Conservation (phyloP, 495 filamentous ascomycete species). For the Podospora bellae-mahoneyi region DNA sequence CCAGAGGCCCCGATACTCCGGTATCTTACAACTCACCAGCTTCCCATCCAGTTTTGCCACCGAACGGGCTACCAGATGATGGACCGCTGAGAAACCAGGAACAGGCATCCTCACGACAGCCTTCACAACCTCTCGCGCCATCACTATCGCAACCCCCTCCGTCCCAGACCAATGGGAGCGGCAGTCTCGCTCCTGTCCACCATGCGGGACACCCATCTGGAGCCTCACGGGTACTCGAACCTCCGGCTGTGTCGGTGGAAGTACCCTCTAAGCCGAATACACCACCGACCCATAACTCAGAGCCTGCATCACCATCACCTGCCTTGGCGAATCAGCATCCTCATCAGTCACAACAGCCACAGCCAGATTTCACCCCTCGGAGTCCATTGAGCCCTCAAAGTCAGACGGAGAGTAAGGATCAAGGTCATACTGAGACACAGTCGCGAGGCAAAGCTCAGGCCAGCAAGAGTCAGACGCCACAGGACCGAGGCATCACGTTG, state of each 20-base stretch:
- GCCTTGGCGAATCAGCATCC: neutral
- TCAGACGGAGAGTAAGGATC: neutral
- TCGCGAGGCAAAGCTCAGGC: neutral
- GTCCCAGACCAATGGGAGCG: neutral
- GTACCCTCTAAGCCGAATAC: neutral
- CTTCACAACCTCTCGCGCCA: neutral
- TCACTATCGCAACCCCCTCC: neutral
- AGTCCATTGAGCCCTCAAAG: neutral
- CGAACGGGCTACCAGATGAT: neutral
- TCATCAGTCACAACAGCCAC: constrained; percentile 5
- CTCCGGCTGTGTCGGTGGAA: neutral
- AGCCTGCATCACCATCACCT: neutral
- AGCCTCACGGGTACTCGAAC: neutral
- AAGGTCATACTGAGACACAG: neutral
- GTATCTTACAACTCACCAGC: constrained; percentile 17
- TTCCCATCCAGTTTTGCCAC: neutral
- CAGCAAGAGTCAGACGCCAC: neutral
- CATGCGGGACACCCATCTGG: neutral
- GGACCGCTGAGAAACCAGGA: neutral
- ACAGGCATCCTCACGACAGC: neutral
- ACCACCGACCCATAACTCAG: neutral
- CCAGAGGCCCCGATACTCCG: constrained; percentile 23
- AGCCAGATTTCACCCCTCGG: neutral
- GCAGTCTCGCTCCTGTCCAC: neutral
- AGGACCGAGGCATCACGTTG: constrained; percentile 11